Evolutionary conservation across 2,329 filamentous ascomycete genomes (phyloP), one percentile per base, ranked within the genome.

Genomic region (Mariannaea sp.): DNA sequence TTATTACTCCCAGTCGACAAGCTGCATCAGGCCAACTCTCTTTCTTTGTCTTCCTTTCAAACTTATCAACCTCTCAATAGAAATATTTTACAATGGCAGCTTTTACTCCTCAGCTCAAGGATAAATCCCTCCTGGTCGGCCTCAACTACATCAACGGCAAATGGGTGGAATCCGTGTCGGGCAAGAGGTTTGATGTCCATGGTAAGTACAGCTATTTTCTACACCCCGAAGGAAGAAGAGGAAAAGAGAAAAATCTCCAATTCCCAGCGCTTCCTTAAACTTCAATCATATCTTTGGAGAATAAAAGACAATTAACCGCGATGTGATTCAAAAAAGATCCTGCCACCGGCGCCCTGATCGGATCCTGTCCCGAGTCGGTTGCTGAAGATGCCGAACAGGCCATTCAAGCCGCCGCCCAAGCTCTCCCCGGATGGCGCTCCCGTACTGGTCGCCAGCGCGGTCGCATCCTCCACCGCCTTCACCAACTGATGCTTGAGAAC

Each of bases 141-240:
- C 89, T 87, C 70, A 79, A 80, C 49, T 90, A 85, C 67, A 80
- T 91, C 65, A 87, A 91, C 70, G 87, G 87, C 63, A 77, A 88
- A 77, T 92, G 87, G 84, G 80, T 89, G 49, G 77, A 76, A 57
- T 85, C 87, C 42, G 80, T 82, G 60, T 88, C 85, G 1, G 84
- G 84, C 53, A 79, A 88, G 76, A 89, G 85, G 33, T 91, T 91
- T 68, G 83, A 89, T 64, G 84, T 90, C 56, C 49, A 42, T 19
- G 53, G 56, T 60, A 33, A 24, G 41, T 22, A 13, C n/a, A 7
- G n/a, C n/a, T n/a, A n/a, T n/a, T n/a, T n/a, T n/a, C n/a, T n/a
- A n/a, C n/a, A n/a, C n/a, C n/a, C n/a, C n/a, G n/a, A n/a, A n/a
- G n/a, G n/a, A n/a, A n/a, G n/a, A n/a, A n/a, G 5, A 24, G 8